A percentile compares a stretch with the other conserved stretches of the same genome.
Evolutionary conservation across 1,139 yeast species (phyloP).

Genomic region (Magnusiomyces tetraspermus): DNA sequence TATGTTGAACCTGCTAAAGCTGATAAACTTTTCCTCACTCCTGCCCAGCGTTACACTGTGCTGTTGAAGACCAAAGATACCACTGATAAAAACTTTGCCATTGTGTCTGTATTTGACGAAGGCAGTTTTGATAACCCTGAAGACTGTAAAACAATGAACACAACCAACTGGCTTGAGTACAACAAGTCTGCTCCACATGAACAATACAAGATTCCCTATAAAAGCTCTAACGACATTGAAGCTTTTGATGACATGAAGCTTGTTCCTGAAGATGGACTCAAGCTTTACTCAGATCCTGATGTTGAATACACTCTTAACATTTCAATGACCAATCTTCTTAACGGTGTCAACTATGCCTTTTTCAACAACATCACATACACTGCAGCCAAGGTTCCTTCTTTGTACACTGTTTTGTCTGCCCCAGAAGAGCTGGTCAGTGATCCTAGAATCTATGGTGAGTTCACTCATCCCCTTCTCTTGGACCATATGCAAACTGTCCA

Average conservation of each 20-base stretch:
- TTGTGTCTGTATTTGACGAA: constrained; percentile 67
- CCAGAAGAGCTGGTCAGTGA: constrained; percentile 46
- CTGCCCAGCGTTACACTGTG: constrained; percentile 72
- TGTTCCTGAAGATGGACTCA: constrained; percentile 45
- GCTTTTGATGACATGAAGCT: constrained; percentile 50
- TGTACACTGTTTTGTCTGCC: constrained; percentile 60
- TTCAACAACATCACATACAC: constrained; percentile 76
- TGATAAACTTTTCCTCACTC: constrained; percentile 52
- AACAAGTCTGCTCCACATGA: constrained; percentile 40
- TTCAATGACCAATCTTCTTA: constrained; percentile 63
- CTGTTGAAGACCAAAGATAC: constrained; percentile 59
- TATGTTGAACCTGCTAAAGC: constrained; percentile 57
- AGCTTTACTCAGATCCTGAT: constrained; percentile 56
- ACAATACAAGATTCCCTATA: constrained; percentile 32
- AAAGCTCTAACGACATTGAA: constrained; percentile 29
- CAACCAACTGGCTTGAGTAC: constrained; percentile 65
- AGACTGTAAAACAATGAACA: constrained; percentile 48
- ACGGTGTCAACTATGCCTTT: constrained; percentile 85
- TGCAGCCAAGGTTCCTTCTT: constrained; percentile 72
- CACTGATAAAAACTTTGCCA: constrained; percentile 56
- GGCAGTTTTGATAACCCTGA: constrained; percentile 71
- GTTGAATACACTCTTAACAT: constrained; percentile 58
- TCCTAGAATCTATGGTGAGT: constrained; percentile 64
- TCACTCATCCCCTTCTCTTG: constrained; percentile 64
- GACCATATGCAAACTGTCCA: constrained; percentile 57